These are phyloP conservation scores for Fusarium miscanthi DNA, from an alignment of 2,329 filamentous ascomycete genomes.

Conservation along the genomic window DNA sequence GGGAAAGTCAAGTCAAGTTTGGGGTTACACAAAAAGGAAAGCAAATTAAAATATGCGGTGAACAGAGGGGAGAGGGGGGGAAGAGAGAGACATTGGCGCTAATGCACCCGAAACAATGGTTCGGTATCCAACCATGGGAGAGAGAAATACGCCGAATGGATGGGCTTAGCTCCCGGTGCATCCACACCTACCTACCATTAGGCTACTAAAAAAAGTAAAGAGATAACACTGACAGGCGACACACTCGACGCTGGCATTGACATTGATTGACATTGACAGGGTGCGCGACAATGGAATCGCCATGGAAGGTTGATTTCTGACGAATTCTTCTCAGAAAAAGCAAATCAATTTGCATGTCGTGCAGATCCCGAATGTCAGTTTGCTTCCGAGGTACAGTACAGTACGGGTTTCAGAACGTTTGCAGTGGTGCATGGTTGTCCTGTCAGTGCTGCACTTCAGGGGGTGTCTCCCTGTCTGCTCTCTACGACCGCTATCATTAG, in stretches of 20 bases:
- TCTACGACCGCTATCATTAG: background rate
- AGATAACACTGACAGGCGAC: background rate
- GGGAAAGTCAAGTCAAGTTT: background rate
- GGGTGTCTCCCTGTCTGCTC: background rate
- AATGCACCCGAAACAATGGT: conserved; percentile 40
- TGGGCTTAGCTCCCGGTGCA: background rate
- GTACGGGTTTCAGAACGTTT: background rate
- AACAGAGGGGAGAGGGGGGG: background rate
- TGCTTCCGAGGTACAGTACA: background rate
- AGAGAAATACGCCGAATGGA: conserved; percentile 15
- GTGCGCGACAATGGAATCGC: background rate
- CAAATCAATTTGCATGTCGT: conserved; percentile 7
- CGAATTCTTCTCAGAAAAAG: conserved; percentile 17
- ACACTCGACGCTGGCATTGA: background rate
- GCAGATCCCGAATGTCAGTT: background rate
- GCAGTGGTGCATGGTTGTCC: background rate
- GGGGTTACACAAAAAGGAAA: conserved; percentile 3
- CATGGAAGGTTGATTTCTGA: background rate
- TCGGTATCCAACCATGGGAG: conserved; percentile 22
- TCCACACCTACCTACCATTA: background rate
- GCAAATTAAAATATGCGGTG: conserved; percentile 15
- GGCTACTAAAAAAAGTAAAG: background rate
- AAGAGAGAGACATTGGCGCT: conserved; percentile 2
- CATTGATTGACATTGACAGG: background rate
- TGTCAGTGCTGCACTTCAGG: background rate